Evolutionary conservation across 805 yeast species (phyloP).

Genomic region (Jamesozyma lodderae): DNA sequence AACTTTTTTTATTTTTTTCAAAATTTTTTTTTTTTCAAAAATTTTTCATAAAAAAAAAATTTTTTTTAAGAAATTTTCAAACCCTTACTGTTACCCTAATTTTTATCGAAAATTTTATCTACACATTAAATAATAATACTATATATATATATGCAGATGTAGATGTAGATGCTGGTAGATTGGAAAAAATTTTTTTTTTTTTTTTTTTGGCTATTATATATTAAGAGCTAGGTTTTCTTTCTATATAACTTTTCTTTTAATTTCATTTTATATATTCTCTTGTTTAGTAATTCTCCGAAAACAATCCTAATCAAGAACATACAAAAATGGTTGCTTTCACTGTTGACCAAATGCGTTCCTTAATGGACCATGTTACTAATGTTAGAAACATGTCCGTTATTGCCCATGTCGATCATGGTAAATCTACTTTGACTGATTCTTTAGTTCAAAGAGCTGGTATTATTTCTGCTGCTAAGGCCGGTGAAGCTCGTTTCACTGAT

Average conservation of each 20-base stretch:
- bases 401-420: constrained; percentile 99
- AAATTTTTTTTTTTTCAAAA: not conserved
- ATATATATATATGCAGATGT: not conserved
- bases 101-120: no score
- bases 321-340: no score
- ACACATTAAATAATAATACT: no score
- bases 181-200: not conserved
- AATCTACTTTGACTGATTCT: constrained; percentile 98
- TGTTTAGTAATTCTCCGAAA: no score
- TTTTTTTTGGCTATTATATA: not conserved
- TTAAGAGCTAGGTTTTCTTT: not conserved
- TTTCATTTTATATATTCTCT: not conserved
- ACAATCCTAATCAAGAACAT: no score
- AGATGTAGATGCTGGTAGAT: not conserved
- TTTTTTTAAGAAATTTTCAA: no score
- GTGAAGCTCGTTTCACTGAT: constrained; percentile 99
- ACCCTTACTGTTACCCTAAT: no score
- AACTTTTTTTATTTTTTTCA: not conserved
- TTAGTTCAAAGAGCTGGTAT: constrained; percentile 99
- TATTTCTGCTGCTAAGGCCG: constrained; percentile 98
- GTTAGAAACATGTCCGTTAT: constrained; percentile 99
- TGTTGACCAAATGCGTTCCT: constrained; percentile 97
- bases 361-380: constrained; percentile 99
- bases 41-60: no score
- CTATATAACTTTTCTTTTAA: not conserved